Percentiles rank a stretch among this genome's conserved stretches.
Evolutionary conservation across 2,329 filamentous ascomycete species (phyloP).

Genomic region (Colletotrichum viniferum): DNA sequence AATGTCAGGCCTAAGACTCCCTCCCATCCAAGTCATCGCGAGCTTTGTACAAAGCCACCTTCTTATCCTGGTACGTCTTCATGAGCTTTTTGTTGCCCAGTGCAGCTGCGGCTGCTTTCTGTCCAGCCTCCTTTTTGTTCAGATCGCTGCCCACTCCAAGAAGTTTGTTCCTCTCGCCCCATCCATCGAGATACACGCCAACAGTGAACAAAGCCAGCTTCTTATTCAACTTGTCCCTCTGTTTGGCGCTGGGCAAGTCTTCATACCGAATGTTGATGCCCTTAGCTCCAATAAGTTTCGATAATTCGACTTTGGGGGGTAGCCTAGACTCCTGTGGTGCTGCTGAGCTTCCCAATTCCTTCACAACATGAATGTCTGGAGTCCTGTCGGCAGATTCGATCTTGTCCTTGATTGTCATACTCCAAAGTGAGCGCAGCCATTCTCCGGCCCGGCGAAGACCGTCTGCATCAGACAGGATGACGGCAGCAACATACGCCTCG

Average conservation of each 20-base stretch:
- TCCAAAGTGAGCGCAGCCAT: slow-evolving; percentile 82
- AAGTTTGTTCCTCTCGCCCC: slow-evolving; percentile 66
- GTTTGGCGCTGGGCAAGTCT: slow-evolving; percentile 49
- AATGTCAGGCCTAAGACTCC: too few species aligned
- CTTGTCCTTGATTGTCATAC: slow-evolving; percentile 62
- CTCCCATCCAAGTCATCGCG: not conserved
- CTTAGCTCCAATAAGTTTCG: slow-evolving; percentile 56
- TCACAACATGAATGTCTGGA: slow-evolving; percentile 1
- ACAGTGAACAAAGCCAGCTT: slow-evolving; percentile 65
- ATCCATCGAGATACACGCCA: slow-evolving; percentile 69
- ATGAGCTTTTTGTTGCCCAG: slow-evolving; percentile 71
- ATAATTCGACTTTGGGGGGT: slow-evolving; percentile 54
- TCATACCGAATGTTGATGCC: slow-evolving; percentile 67
- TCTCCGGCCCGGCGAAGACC: slow-evolving; percentile 66
- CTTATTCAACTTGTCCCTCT: slow-evolving; percentile 56
- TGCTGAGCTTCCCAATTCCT: slow-evolving; percentile 23
- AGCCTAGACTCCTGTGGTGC: not conserved
- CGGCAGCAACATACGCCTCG: slow-evolving; percentile 85
- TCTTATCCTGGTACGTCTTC: slow-evolving; percentile 52
- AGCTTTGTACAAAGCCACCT: slow-evolving; percentile 41
- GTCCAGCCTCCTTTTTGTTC: slow-evolving; percentile 72
- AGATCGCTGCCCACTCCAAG: slow-evolving; percentile 68
- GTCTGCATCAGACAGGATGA: slow-evolving; percentile 69
- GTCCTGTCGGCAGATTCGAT: slow-evolving; percentile 36
- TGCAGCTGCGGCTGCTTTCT: slow-evolving; percentile 67